phyloP scores from a whole-genome alignment of 345 rosid genomes.

The Eutrema japonicum region DNA sequence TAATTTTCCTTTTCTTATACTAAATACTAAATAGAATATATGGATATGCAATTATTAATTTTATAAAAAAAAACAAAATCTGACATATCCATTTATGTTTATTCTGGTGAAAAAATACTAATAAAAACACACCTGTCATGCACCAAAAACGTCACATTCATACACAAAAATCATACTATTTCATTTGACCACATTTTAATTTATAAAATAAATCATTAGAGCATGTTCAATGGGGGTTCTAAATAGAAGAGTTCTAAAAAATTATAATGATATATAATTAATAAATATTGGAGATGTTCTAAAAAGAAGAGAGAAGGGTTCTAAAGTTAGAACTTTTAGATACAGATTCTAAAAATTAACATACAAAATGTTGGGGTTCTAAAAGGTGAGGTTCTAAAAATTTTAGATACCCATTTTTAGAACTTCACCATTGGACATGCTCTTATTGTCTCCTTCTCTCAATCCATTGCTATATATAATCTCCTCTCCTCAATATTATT shows the following conservation, averaged over 20 bases:
- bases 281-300: too few relatives aligned
- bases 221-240: too few relatives aligned
- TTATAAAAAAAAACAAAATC: constrained; percentile 38
- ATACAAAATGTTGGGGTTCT: too few relatives aligned
- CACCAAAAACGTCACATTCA: constrained; percentile 45
- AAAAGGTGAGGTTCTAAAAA: too few relatives aligned
- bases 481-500: constrained; percentile 22
- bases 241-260: too few relatives aligned
- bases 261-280: too few relatives aligned
- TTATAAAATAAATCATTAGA: constrained; percentile 22
- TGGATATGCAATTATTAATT: neutral
- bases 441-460: constrained; percentile 25
- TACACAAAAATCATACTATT: constrained; percentile 28
- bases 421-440: too few relatives aligned
- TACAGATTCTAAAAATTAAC: too few relatives aligned
- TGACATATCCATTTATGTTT: constrained; percentile 41
- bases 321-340: too few relatives aligned
- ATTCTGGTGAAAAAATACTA: constrained; percentile 24
- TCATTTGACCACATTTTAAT: constrained; percentile 36
- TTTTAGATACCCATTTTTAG: too few relatives aligned
- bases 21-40: neutral
- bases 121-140: constrained; percentile 42
- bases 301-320: too few relatives aligned
- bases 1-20: neutral
- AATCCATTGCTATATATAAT: constrained; percentile 38